A percentile compares a stretch with the other conserved stretches of the same genome.
These are phyloP conservation scores for Chionographis japonica DNA, from an alignment of 106 monocot genomes.

Conservation along the genomic window DNA sequence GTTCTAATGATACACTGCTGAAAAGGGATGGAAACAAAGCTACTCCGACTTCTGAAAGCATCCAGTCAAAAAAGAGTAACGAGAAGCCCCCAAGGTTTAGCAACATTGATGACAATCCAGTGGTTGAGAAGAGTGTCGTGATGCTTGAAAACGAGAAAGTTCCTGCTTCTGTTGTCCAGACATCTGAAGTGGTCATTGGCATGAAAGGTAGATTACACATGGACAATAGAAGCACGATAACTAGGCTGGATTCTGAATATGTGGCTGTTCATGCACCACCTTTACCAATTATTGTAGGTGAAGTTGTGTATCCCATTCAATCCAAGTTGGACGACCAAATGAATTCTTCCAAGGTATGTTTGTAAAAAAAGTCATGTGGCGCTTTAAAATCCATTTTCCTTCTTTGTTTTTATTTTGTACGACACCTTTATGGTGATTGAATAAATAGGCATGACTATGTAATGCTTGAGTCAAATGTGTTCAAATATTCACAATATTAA, in stretches of 20 bases:
- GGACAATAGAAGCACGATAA: slow-evolving; percentile 19
- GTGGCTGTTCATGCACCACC: slow-evolving; percentile 49
- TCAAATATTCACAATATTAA: too few relatives aligned
- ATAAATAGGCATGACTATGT: too few relatives aligned
- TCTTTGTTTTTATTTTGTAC: too few relatives aligned
- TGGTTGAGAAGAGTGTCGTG: slow-evolving; percentile 84
- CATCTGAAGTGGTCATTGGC: slow-evolving; percentile 10
- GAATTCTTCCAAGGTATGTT: slow-evolving; percentile 48
- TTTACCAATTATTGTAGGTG: slow-evolving; percentile 24
- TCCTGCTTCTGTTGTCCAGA: slow-evolving; percentile 4
- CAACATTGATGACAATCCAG: slow-evolving; percentile 53
- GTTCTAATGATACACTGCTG: slow-evolving; percentile 5
- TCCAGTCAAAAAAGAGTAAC: slow-evolving; percentile 6
- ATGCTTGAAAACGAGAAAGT: slow-evolving; percentile 59
- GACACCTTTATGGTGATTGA: too few relatives aligned
- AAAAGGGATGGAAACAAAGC: slow-evolving; percentile 28
- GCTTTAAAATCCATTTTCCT: too few relatives aligned
- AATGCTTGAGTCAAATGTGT: too few relatives aligned
- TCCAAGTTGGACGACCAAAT: not conserved
- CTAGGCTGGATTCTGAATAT: slow-evolving; percentile 29
- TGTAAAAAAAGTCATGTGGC: too few relatives aligned
- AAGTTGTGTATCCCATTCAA: slow-evolving; percentile 7
- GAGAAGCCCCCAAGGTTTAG: slow-evolving; percentile 15
- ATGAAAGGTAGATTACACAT: slow-evolving; percentile 7
- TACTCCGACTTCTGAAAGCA: slow-evolving; percentile 17